These are phyloP conservation scores for Sporisorium sorghi DNA, from an alignment of 1,284 basidiomycete genomes.

Conservation along the genomic window DNA sequence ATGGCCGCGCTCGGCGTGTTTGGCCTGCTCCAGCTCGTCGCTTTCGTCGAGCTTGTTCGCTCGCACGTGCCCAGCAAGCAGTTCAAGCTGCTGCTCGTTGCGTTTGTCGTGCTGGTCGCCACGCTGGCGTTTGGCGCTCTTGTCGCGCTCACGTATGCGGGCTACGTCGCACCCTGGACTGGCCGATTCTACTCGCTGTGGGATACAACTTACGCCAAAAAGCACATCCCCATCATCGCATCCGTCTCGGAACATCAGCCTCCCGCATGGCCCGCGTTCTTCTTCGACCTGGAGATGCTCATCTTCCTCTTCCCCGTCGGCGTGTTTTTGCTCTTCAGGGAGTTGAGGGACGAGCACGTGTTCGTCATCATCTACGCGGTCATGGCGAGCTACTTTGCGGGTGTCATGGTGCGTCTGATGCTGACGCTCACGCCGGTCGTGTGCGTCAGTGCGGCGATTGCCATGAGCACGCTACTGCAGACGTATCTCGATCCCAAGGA, in stretches of 20 bases:
- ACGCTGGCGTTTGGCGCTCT: conserved; percentile 73
- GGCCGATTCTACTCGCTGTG: conserved; percentile 99
- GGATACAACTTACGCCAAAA: conserved; percentile 99
- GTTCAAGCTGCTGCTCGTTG: conserved; percentile 79
- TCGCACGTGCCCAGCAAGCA: conserved; percentile 91
- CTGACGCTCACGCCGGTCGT: conserved; percentile 90
- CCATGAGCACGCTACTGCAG: conserved; percentile 87
- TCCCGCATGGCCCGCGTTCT: conserved; percentile 99
- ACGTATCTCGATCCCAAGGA: conserved; percentile 80
- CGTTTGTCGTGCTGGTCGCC: conserved; percentile 77
- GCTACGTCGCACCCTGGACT: conserved; percentile 98
- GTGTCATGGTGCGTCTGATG: conserved; percentile 98
- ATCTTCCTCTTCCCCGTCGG: conserved; percentile 98
- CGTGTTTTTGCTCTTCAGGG: conserved; percentile 90
- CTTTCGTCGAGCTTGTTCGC: conserved; percentile 89
- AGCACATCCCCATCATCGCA: conserved; percentile 97
- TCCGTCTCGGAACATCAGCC: conserved; percentile 99
- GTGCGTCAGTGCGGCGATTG: conserved; percentile 90
- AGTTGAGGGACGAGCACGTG: conserved; percentile 94
- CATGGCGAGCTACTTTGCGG: conserved; percentile 96
- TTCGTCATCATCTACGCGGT: conserved; percentile 99
- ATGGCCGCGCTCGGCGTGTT: conserved; percentile 98
- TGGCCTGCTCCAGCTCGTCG: conserved; percentile 94
- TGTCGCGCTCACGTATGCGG: conserved; percentile 84
- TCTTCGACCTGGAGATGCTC: conserved; percentile 98